Conservation (phyloP, 345 rosid species). For the Murraya koenigii region DNA sequence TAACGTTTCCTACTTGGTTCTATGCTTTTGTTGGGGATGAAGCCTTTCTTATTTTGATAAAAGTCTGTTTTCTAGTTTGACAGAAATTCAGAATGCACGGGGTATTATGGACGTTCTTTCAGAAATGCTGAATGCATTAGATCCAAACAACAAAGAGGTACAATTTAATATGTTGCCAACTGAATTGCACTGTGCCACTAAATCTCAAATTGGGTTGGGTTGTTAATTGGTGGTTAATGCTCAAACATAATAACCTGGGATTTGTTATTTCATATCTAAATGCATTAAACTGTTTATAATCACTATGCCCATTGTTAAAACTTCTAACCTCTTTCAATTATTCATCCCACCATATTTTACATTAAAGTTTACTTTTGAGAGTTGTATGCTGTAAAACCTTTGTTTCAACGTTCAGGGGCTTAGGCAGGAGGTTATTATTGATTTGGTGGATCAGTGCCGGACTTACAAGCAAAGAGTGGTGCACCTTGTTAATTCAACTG, state of each 20-base stretch:
- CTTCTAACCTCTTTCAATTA: slow-evolving; percentile 4
- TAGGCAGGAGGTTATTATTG: slow-evolving; percentile 95
- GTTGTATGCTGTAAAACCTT: neutral
- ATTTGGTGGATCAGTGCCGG: slow-evolving; percentile 96
- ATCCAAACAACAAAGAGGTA: slow-evolving; percentile 92
- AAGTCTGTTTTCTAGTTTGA: slow-evolving; percentile 57
- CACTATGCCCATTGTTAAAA: neutral
- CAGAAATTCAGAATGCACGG: slow-evolving; percentile 97
- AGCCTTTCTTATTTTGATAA: slow-evolving; percentile 21
- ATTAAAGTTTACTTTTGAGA: slow-evolving; percentile 1
- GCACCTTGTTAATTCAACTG: slow-evolving; percentile 95
- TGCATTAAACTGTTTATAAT: neutral
- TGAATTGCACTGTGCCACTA: neutral
- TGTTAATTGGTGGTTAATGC: neutral
- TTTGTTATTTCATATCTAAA: neutral
- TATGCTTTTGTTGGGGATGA: neutral
- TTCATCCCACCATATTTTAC: neutral
- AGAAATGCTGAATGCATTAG: slow-evolving; percentile 96
- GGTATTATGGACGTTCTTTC: slow-evolving; percentile 97
- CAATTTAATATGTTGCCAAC: neutral
- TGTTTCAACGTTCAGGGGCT: slow-evolving; percentile 57
- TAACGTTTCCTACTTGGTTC: neutral
- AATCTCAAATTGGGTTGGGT: slow-evolving; percentile 2
- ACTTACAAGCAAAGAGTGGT: slow-evolving; percentile 96
- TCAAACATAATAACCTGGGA: neutral